Evolutionary conservation across 2,329 filamentous ascomycete species (phyloP), one percentile per base, ranked within the genome.

Genomic region (Alternaria brassicae): DNA sequence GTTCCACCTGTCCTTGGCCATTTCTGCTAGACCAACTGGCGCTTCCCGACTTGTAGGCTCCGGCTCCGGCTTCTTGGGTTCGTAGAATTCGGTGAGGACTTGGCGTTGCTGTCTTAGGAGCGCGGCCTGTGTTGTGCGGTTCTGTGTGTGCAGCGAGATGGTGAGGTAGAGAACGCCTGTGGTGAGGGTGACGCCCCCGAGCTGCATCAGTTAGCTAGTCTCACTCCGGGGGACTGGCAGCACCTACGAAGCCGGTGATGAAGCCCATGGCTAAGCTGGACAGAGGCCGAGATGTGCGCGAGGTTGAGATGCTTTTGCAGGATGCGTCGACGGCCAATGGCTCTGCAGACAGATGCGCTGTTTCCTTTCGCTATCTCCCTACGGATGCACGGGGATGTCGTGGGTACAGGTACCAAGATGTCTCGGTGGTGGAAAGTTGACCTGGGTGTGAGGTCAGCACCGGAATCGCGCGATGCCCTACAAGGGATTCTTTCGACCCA

Each of bases 1-100:
- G 61, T 84, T 84, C 82, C 82, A 84, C 60, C 77, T 67, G 57
- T 84, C 81, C 68, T 84, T 84, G 17, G 80, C 80, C 54, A 78
- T 81, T 68, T 83, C 82, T 5, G 69, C 72, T 12, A 83, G 44
- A 9, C 81, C 80, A 3, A 77, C 77, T 1, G 72, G 74, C 1
- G 77, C 76, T 64, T 77, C 77, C 49, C 81, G 72, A 17, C 73
- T 67, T 39, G 73, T 62, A 3, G 79, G 78, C 44, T 78, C 76
- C 2, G 78, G 77, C n/a, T 72, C 63, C 8, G 74, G 72, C 6
- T 78, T 77, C 49, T 74, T 73, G 1, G 81, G 81, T 25, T 81
- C 79, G 68, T 81, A 75, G 58, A 82, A 73, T 58, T 77, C 78
- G 53, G 75, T 73, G 51, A 84, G 76, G 32, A 82, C 67, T 45